A percentile compares a stretch with the other conserved stretches of the same genome.
These are phyloP conservation scores for Hygrophorus russula DNA, from an alignment of 768 basidiomycete species.

Conservation along the genomic window DNA sequence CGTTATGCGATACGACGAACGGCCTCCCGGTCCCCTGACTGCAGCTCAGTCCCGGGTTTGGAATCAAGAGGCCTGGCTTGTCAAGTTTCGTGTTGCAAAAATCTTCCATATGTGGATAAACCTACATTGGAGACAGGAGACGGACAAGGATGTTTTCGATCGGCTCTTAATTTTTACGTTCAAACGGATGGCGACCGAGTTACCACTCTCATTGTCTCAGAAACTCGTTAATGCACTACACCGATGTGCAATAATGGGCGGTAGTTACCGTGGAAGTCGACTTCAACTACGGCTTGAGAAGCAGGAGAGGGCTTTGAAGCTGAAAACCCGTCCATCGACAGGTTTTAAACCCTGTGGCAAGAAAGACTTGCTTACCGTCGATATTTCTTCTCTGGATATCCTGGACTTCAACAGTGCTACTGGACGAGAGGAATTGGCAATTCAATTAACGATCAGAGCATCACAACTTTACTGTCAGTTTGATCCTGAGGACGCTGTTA, in stretches of 20 bases:
- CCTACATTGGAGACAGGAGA: slow-evolving; percentile 47
- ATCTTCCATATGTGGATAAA: slow-evolving; percentile 64
- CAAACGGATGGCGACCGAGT: slow-evolving; percentile 12
- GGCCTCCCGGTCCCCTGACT: slow-evolving; percentile 15
- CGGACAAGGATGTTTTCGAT: slow-evolving; percentile 32
- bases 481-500: slow-evolving; percentile 31
- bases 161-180: slow-evolving; percentile 16
- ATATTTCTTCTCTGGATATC: slow-evolving; percentile 18
- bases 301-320: not conserved
- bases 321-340: not conserved
- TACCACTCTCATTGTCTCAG: slow-evolving; percentile 12
- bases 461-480: slow-evolving; percentile 27
- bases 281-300: not conserved
- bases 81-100: slow-evolving; percentile 50
- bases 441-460: slow-evolving; percentile 29
- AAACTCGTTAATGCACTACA: slow-evolving; percentile 20
- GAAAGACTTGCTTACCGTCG: not conserved
- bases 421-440: slow-evolving; percentile 32
- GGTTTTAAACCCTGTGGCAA: not conserved
- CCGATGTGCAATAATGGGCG: not conserved
- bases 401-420: slow-evolving; percentile 21
- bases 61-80: slow-evolving; percentile 30
- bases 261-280: not conserved
- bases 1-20: slow-evolving; percentile 38
- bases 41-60: slow-evolving; percentile 24